phyloP scores from a whole-genome alignment of 805 yeast genomes.

The Candida montana region DNA sequence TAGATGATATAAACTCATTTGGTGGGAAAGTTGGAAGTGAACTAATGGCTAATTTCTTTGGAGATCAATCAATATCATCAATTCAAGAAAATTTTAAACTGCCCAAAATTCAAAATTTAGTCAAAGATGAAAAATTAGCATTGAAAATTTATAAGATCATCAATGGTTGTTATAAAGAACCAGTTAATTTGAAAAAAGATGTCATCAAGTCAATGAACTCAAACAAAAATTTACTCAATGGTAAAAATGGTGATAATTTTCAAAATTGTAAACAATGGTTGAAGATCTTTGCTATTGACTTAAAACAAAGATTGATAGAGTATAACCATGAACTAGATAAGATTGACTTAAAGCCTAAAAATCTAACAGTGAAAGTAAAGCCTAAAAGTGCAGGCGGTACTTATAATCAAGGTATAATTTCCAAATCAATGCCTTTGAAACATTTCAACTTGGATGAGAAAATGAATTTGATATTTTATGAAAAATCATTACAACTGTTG shows the following conservation, averaged over 20 bases:
- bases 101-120: conserved; percentile 45
- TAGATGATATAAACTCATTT: conserved; percentile 80
- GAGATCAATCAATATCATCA: conserved; percentile 31
- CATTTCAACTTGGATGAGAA: conserved; percentile 4
- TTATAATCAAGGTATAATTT: conserved; percentile 10
- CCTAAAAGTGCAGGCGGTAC: conserved; percentile 8
- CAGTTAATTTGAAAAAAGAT: conserved; percentile 48
- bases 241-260: conserved; percentile 43
- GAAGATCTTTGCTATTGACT: conserved; percentile 75
- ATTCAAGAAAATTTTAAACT: conserved; percentile 26
- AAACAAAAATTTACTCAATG: conserved; percentile 64
- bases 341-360: conserved; percentile 39
- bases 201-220: conserved; percentile 85
- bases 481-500: conserved; percentile 34
- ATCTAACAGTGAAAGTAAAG: conserved; percentile 34
- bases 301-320: conserved; percentile 65
- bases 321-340: conserved; percentile 54
- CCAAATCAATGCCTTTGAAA: conserved; percentile 26
- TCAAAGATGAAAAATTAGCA: conserved; percentile 46
- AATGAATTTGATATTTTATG: conserved; percentile 17
- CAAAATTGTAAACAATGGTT: conserved; percentile 68
- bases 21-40: conserved; percentile 84
- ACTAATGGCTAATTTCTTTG: conserved; percentile 41
- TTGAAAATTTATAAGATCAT: conserved; percentile 53
- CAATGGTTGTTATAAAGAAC: conserved; percentile 55